Conservation (phyloP, 257 asterid species). For the Gardenia jasminoides region DNA sequence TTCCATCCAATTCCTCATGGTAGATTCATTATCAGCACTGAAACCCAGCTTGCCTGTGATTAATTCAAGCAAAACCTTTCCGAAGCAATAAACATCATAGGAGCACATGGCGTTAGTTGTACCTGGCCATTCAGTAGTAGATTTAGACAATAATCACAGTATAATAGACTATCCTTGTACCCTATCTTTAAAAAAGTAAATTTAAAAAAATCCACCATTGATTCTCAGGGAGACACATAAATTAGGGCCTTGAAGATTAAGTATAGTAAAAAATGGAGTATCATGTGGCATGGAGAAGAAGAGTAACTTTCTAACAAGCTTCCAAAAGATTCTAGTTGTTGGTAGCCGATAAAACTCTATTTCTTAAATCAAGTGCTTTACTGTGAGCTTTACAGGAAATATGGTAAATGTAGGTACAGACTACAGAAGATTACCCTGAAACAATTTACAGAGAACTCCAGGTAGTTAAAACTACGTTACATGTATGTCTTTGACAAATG, state of each 20-base stretch:
- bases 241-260: neutral
- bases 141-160: neutral
- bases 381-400: too few species aligned
- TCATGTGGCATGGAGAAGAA: neutral
- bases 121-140: conserved; percentile 1
- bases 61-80: conserved; percentile 16
- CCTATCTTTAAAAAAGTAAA: neutral
- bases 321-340: too few species aligned
- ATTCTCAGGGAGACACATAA: too few species aligned
- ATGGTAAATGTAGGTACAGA: too few species aligned
- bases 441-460: neutral
- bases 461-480: too few species aligned
- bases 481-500: neutral
- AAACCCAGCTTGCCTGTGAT: neutral
- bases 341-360: too few species aligned
- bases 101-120: neutral
- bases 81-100: conserved; percentile 23
- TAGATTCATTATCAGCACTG: neutral
- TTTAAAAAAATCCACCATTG: too few species aligned
- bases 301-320: neutral
- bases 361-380: neutral
- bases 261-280: neutral
- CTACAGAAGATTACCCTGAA: too few species aligned
- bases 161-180: too few species aligned
- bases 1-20: conserved; percentile 20